Base-by-base conservation (phyloP, 192 early-diverging fungal species). In the Dissophora ornata region DNA sequence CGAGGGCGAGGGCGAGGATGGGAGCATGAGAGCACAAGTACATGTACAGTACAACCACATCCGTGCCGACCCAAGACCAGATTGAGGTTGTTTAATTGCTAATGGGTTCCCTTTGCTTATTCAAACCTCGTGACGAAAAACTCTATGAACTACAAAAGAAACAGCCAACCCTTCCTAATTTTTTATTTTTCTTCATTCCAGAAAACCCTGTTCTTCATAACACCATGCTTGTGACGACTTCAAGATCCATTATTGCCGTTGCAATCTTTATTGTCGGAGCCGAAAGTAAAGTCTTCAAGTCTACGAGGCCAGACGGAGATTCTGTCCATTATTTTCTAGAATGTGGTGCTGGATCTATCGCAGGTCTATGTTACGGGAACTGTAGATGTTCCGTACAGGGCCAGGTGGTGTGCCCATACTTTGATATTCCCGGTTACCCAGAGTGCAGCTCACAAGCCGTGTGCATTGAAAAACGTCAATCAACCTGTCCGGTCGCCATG, bases 321-420 rank as follows among this genome's bases (percentile, higher is more conserved):
- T 42, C 58, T 61, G 58, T 48, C 44, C 24, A 45, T 34, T 61
- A 61, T 61, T 42, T 61, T 48, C 45, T 61, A 61, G 58, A 61
- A 49, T 61, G 58, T 61, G 58, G 58, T 61, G 58, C 58, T 24
- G 58, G 58, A 29, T 34, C 58, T 61, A 61, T 61, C 58, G 16
- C 58, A 19, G 58, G 58, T 3, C 34, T 21, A 48, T 47, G 41
- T 46, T 38, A 38, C 36, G 36, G 36, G 36, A 38, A 38, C 36
- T 38, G 36, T 13, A 38, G 13, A 38, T 38, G 36, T 38, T 38
- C 36, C 13, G 13, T 38, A 38, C 36, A 61, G 32, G 41, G 58
- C 30, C 41, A 46, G 58, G 58, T 61, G 58, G 58, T 61, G 10
- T 47, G 58, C 58, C 58, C 45, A 47, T 22, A 61, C 44, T 56